Base-by-base conservation (phyloP, 1,284 basidiomycete genomes). In the Rhizopogon parksii region DNA sequence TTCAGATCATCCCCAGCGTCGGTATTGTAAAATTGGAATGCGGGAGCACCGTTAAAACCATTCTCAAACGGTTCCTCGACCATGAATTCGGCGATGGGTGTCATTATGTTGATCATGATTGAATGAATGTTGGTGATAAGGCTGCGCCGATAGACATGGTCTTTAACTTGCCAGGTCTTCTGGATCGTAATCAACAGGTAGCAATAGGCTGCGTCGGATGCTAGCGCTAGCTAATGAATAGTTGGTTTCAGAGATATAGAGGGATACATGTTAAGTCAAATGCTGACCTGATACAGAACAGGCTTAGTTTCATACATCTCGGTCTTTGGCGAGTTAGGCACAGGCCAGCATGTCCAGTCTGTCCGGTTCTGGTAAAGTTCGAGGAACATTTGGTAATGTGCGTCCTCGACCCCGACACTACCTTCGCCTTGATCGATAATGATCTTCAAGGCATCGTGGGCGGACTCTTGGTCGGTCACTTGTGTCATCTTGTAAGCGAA, bases 371-470 rank as follows among this genome's bases (percentile, higher is more conserved):
- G 15, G 51, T 57, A 57, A 11, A 60, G 54, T 2, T 56, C 54
- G 19, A 56, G 48, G 53, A 60, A 60, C 47, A 57, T 50, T 24
- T 53, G 25, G 49, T 57, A 60, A 53, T 60, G 59, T 21, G 53
- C 56, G 1, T 59, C 53, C 7, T 46, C 38, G 27, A 55, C 39
- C 3, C 57, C 58, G 15, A 56, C 42, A 46, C 51, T 50, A 9
- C 58, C 59, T 46, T 60, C 59, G 36, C 59, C 59, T 42, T 60
- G 59, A 37, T 59, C 59, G 38, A 60, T 53, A 39, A 60, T 59
- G 34, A 48, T 56, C n/a, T 50, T 52, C 35, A 60, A 37, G 17
- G 59, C 59, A 30, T 53, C 14, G 37, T 47, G 51, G 8, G 58
- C 58, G 32, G 54, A 43, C 17, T 45, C 19, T 8, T 46, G 35